Conservation (phyloP, 768 basidiomycete genomes). For the Boletus eberwhitei region DNA sequence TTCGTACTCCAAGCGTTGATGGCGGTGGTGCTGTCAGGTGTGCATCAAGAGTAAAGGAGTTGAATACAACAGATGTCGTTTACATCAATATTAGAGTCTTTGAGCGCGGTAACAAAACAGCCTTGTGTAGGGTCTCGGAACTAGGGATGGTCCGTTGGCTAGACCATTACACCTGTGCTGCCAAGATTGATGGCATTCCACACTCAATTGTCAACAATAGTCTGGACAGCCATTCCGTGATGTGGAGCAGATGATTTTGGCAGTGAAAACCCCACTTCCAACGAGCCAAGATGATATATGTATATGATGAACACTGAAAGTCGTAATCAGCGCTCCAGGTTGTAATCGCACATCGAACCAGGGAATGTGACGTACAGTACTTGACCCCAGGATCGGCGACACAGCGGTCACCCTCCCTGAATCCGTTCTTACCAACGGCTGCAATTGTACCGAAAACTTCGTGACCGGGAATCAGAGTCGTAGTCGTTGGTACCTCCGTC, state of each 20-base stretch:
- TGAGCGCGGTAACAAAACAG: not conserved
- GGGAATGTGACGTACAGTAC: constrained; percentile 45
- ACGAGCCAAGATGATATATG: not conserved
- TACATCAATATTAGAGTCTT: too few species aligned
- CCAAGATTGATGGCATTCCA: not conserved
- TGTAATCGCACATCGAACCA: not conserved
- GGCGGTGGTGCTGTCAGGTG: not conserved
- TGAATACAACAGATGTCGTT: not conserved
- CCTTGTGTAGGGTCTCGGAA: not conserved
- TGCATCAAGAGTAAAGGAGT: not conserved
- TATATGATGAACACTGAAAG: constrained; percentile 47
- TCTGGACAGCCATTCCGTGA: not conserved
- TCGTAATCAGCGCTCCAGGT: not conserved
- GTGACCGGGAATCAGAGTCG: constrained; percentile 54
- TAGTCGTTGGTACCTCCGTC: not conserved
- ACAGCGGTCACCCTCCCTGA: constrained; percentile 70
- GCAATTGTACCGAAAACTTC: constrained; percentile 68
- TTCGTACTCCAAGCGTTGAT: not conserved
- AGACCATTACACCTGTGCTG: not conserved
- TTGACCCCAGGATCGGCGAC: constrained; percentile 75
- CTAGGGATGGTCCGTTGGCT: not conserved
- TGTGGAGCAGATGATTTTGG: not conserved
- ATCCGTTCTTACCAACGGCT: constrained; percentile 71
- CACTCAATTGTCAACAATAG: not conserved
- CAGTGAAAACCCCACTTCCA: not conserved